phyloP scores from a whole-genome alignment of 306 rosid genomes.

The Acacia crassicarpa region DNA sequence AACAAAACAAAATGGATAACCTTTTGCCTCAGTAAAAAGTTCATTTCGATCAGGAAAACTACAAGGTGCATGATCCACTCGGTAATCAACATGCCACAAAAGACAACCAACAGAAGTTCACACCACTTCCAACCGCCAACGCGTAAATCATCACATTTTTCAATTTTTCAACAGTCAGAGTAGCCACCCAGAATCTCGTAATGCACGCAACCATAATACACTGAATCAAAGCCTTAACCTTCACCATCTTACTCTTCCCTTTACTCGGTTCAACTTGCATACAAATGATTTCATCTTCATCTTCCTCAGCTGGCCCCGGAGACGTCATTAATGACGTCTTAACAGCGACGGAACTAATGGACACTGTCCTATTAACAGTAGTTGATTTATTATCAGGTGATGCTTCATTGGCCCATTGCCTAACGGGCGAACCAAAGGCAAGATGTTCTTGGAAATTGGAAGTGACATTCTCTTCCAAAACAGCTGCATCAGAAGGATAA shows the following conservation, averaged over 20 bases:
- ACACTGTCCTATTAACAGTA: conserved; percentile 32
- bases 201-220: conserved; percentile 50
- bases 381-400: conserved; percentile 54
- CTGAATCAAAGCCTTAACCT: conserved; percentile 46
- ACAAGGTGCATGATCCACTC: conserved; percentile 73
- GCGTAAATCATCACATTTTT: conserved; percentile 46
- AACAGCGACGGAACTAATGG: conserved; percentile 52
- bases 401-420: conserved; percentile 29
- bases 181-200: conserved; percentile 49
- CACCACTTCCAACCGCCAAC: conserved; percentile 86
- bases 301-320: conserved; percentile 47
- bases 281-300: conserved; percentile 66
- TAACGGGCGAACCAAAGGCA: no score
- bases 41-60: conserved; percentile 80
- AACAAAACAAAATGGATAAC: no score
- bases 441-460: no score
- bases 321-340: conserved; percentile 44
- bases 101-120: conserved; percentile 66
- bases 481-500: background rate
- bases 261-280: conserved; percentile 57
- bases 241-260: conserved; percentile 50
- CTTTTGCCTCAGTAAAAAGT: conserved; percentile 77
- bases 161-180: conserved; percentile 47
- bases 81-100: conserved; percentile 76
- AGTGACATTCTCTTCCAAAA: no score